Evolutionary conservation across 495 filamentous ascomycete species (phyloP).

Genomic region (Xylaria flabelliformis): DNA sequence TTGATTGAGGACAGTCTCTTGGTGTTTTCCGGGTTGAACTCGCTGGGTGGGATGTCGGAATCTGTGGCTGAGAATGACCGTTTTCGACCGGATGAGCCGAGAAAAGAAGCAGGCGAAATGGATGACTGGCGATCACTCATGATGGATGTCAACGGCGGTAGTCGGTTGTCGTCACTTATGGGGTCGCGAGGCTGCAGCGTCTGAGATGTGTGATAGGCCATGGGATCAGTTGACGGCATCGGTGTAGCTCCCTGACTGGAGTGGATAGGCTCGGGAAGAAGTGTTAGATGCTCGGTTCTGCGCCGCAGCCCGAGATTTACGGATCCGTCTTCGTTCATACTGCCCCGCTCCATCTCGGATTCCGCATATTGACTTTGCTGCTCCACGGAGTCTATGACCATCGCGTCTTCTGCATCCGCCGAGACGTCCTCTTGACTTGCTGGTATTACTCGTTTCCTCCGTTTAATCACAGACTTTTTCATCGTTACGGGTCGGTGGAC

Average conservation of each 20-base stretch:
- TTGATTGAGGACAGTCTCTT: slow-evolving; percentile 80
- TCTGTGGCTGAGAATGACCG: slow-evolving; percentile 68
- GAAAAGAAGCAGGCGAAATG: slow-evolving; percentile 58
- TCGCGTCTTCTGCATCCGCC: slow-evolving; percentile 48
- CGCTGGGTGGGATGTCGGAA: slow-evolving; percentile 44
- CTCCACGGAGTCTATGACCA: slow-evolving; percentile 51
- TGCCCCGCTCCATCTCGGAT: slow-evolving; percentile 51
- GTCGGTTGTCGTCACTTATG: slow-evolving; percentile 59
- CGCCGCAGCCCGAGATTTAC: slow-evolving; percentile 66
- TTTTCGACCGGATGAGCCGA: slow-evolving; percentile 62
- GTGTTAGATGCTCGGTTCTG: slow-evolving; percentile 46
- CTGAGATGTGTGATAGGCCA: slow-evolving; percentile 54
- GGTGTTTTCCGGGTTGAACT: slow-evolving; percentile 42
- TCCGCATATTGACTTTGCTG: slow-evolving; percentile 49
- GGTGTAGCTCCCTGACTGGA: slow-evolving; percentile 48
- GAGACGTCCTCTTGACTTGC: slow-evolving; percentile 64
- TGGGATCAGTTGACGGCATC: slow-evolving; percentile 45
- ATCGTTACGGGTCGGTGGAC: slow-evolving; percentile 90
- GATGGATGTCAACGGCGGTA: slow-evolving; percentile 59
- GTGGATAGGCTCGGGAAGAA: slow-evolving; percentile 55
- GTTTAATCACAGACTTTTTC: slow-evolving; percentile 97
- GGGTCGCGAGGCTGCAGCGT: slow-evolving; percentile 45
- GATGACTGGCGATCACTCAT: slow-evolving; percentile 55
- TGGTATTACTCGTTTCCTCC: slow-evolving; percentile 93
- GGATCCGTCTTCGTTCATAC: slow-evolving; percentile 61